These are phyloP conservation scores for Penicillium sp. DNA, from an alignment of 2,329 filamentous ascomycete genomes.

Conservation along the genomic window DNA sequence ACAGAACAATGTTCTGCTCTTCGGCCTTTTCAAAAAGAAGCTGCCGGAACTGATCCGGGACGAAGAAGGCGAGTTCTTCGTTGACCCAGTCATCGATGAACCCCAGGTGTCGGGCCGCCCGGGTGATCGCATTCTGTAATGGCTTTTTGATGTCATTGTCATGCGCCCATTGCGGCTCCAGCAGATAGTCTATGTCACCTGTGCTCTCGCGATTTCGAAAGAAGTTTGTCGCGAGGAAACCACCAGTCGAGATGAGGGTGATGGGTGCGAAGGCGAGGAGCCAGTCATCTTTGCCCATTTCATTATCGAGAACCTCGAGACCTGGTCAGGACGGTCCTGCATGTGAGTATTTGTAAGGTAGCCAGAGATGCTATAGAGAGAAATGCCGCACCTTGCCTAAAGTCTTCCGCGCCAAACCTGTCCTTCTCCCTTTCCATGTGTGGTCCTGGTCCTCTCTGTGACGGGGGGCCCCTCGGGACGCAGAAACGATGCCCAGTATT, in stretches of 20 bases:
- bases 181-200: conserved; percentile 36
- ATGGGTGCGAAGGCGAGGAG: conserved; percentile 38
- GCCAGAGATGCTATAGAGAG: not conserved
- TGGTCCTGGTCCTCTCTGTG: not conserved
- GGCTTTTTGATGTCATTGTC: conserved; percentile 36
- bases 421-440: conserved; percentile 15
- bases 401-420: conserved; percentile 15
- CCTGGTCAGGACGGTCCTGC: conserved; percentile 14
- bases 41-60: conserved; percentile 25
- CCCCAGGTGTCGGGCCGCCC: conserved; percentile 25
- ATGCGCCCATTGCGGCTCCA: conserved; percentile 36
- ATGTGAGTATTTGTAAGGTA: not conserved
- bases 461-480: not conserved
- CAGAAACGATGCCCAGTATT: not conserved
- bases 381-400: conserved; percentile 10
- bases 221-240: conserved; percentile 35
- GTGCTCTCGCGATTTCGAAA: conserved; percentile 36
- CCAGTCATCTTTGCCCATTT: conserved; percentile 34
- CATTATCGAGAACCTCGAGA: conserved; percentile 33
- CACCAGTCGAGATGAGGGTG: conserved; percentile 33
- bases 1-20: conserved; percentile 36
- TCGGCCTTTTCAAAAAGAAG: conserved; percentile 32
- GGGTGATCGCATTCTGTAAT: conserved; percentile 27
- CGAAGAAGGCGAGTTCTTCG: conserved; percentile 36
- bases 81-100: conserved; percentile 34